Conservation (phyloP, 2,329 filamentous ascomycete species). For the Paracoccidioides lutzii region DNA sequence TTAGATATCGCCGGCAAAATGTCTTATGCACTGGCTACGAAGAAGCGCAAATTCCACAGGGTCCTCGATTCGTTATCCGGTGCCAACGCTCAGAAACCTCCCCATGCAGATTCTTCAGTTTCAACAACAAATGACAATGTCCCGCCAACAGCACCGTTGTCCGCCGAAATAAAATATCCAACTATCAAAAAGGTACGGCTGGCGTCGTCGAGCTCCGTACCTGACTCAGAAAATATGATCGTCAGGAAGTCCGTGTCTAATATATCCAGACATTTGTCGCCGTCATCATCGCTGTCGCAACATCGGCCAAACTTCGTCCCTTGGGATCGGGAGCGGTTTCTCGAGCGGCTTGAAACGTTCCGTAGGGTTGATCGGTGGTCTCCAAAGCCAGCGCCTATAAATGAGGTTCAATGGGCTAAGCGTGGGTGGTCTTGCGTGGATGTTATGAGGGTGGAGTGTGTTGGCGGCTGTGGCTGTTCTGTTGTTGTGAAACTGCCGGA, state of each 20-base stretch:
- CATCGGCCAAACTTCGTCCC: conserved; percentile 63
- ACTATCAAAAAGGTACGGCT: conserved; percentile 12
- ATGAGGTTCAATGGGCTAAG: conserved; percentile 90
- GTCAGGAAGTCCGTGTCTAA: conserved; percentile 3
- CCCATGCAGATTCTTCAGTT: not conserved
- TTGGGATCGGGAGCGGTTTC: conserved; percentile 68
- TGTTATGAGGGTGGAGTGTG: conserved; percentile 71
- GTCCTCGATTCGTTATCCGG: conserved; percentile 34
- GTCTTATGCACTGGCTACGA: conserved; percentile 34
- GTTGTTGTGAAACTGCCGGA: conserved; percentile 66
- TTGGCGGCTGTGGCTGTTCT: conserved; percentile 67
- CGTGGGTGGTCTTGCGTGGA: conserved; percentile 79
- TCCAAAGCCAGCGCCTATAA: conserved; percentile 75
- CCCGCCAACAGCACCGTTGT: not conserved
- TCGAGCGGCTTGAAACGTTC: conserved; percentile 72
- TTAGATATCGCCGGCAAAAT: conserved; percentile 14
- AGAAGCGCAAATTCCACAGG: conserved; percentile 37
- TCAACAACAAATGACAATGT: not conserved
- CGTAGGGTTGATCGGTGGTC: conserved; percentile 86
- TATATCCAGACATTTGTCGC: conserved; percentile 20
- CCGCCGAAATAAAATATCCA: conserved; percentile 2
- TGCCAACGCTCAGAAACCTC: conserved; percentile 6
- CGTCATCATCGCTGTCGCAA: conserved; percentile 20
- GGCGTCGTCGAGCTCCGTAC: conserved; percentile 2
- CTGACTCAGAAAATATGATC: conserved; percentile 4